A percentile compares a stretch with the other conserved stretches of the same genome.
Evolutionary conservation across 2,329 filamentous ascomycete species (phyloP).

Genomic region (Lecanicillium sp.): DNA sequence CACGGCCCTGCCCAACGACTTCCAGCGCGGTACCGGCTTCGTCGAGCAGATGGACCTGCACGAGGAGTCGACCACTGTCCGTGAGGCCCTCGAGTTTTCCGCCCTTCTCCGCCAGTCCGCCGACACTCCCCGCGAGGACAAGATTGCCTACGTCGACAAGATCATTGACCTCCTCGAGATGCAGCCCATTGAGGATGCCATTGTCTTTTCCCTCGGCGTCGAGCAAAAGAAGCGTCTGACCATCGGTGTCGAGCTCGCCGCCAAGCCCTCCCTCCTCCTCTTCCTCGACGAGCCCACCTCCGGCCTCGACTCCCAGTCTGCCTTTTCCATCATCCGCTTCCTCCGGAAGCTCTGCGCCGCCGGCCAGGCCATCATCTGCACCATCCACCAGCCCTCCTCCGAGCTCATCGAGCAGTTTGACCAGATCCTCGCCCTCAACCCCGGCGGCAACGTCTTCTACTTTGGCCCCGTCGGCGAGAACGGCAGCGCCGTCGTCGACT

Average conservation of each 20-base stretch:
- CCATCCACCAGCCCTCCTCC: conserved; percentile 54
- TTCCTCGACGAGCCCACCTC: conserved; percentile 60
- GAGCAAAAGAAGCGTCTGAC: conserved; percentile 54
- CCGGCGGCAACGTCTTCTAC: conserved; percentile 48
- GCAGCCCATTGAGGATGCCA: conserved; percentile 59
- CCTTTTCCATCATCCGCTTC: conserved; percentile 57
- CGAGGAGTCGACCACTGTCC: conserved; percentile 59
- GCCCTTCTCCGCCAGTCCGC: conserved; percentile 57
- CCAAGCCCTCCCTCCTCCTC: conserved; percentile 54
- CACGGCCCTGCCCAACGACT: conserved; percentile 62
- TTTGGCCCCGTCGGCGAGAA: conserved; percentile 49
- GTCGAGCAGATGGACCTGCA: conserved; percentile 62
- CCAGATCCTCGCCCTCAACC: conserved; percentile 46
- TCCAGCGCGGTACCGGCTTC: conserved; percentile 74
- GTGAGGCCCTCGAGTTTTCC: conserved; percentile 60
- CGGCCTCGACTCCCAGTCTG: conserved; percentile 51
- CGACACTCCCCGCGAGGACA: conserved; percentile 52
- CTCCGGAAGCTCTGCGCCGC: conserved; percentile 54
- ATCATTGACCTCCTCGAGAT: conserved; percentile 66
- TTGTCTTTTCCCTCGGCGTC: conserved; percentile 54
- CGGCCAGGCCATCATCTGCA: conserved; percentile 54
- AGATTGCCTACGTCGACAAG: conserved; percentile 61
- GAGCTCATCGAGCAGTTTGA: conserved; percentile 53
- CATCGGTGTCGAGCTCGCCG: conserved; percentile 50
- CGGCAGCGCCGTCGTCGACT: conserved; percentile 40